Conservation (phyloP, 345 rosid genomes). For the Acer negundo region DNA sequence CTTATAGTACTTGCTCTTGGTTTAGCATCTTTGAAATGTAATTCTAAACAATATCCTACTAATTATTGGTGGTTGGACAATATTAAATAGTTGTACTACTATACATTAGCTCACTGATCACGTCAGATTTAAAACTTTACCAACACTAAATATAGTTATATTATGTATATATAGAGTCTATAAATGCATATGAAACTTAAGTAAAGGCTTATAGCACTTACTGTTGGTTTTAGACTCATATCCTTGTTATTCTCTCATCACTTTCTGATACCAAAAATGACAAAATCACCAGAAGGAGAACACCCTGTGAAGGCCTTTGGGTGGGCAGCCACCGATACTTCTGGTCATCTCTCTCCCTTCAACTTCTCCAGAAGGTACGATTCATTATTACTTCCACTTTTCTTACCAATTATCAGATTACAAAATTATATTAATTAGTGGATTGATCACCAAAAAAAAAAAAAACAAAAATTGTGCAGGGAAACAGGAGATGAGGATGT, state of each 20-base stretch:
- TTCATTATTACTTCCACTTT: background rate
- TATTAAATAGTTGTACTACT: background rate
- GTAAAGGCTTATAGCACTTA: too few species aligned
- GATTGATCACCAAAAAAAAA: too few species aligned
- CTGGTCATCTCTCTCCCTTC: conserved; percentile 44
- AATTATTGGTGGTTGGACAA: too few species aligned
- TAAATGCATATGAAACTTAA: too few species aligned
- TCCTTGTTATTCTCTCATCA: background rate
- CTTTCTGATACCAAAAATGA: conserved; percentile 8
- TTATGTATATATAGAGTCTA: too few species aligned
- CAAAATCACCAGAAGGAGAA: conserved; percentile 24
- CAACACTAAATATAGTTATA: too few species aligned
- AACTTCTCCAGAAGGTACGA: conserved; percentile 40
- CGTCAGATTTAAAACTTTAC: background rate
- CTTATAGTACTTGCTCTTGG: too few species aligned
- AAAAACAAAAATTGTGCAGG: conserved; percentile 15
- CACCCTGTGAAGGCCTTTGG: conserved; percentile 36
- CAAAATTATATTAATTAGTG: too few species aligned
- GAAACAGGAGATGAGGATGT: conserved; percentile 39
- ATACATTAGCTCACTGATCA: background rate
- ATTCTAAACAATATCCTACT: too few species aligned
- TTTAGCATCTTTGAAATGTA: too few species aligned
- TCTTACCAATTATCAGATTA: too few species aligned
- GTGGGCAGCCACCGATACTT: conserved; percentile 40
- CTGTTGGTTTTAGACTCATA: background rate